Conservation (phyloP, 2,329 filamentous ascomycete genomes). For the Paecilomyces fulvus region DNA sequence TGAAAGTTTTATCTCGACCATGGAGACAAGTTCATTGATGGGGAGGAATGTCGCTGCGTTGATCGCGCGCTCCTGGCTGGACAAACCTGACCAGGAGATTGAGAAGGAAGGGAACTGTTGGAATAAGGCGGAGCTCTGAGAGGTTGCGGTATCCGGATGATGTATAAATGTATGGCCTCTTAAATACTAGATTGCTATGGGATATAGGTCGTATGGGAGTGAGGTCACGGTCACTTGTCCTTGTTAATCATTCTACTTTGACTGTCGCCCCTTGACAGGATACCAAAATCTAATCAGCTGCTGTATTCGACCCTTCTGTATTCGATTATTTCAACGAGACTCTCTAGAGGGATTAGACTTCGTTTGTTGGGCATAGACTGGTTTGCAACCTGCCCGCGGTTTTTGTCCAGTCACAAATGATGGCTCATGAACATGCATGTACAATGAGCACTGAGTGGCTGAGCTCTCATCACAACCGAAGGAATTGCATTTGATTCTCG, state of each 20-base stretch:
- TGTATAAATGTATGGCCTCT: not conserved
- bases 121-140: not conserved
- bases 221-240: not conserved
- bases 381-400: not conserved
- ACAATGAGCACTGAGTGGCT: not conserved
- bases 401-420: not conserved
- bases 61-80: slow-evolving; percentile 45
- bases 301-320: not conserved
- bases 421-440: not conserved
- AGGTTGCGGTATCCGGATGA: not conserved
- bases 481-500: not conserved
- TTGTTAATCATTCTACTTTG: too few species aligned
- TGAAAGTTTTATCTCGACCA: slow-evolving; percentile 90
- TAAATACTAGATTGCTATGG: not conserved
- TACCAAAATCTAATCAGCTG: not conserved
- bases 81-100: slow-evolving; percentile 18
- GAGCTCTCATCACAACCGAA: not conserved
- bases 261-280: not conserved
- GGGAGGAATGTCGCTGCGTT: slow-evolving; percentile 56
- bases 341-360: not conserved
- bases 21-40: slow-evolving; percentile 93
- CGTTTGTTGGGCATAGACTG: not conserved
- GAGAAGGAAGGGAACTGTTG: not conserved
- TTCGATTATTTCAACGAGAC: not conserved
- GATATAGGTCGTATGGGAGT: not conserved